Evolutionary conservation across 1,284 basidiomycete species (phyloP).

Genomic region (Tilletia setariae): DNA sequence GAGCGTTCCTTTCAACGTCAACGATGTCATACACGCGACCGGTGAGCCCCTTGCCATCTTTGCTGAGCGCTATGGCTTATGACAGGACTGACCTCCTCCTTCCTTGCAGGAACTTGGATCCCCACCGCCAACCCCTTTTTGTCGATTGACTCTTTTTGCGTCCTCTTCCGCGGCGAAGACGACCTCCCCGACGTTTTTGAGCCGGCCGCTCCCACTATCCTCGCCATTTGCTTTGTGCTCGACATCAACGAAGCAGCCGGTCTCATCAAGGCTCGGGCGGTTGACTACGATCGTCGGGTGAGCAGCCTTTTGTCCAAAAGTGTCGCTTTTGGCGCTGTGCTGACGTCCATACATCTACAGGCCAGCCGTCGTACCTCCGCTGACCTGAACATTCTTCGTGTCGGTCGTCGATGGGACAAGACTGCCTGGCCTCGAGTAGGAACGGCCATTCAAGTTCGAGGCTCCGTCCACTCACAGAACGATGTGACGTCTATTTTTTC

Average conservation of each 20-base stretch:
- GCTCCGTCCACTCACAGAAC: background rate
- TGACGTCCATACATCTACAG: too few species aligned
- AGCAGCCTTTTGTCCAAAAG: too few species aligned
- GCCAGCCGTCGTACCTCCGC: background rate
- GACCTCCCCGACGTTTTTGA: constrained; percentile 4
- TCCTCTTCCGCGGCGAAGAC: background rate
- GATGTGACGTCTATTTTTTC: background rate
- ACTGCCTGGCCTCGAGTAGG: background rate
- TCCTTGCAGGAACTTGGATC: background rate
- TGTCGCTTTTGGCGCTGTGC: too few species aligned
- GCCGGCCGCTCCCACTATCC: background rate
- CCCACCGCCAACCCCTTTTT: background rate
- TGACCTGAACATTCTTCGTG: background rate
- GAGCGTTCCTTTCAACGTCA: background rate
- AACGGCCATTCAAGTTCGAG: background rate
- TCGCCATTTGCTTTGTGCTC: background rate
- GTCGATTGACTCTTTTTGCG: background rate
- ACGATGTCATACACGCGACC: background rate
- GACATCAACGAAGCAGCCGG: background rate
- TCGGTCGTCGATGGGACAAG: background rate
- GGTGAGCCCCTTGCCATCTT: background rate
- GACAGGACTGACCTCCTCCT: background rate
- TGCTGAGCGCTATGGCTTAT: background rate
- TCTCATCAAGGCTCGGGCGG: background rate
- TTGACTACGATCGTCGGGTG: background rate